Percentiles rank a stretch among this genome's conserved stretches.
phyloP scores from a whole-genome alignment of 805 yeast genomes.

The Teunomyces panamensis region DNA sequence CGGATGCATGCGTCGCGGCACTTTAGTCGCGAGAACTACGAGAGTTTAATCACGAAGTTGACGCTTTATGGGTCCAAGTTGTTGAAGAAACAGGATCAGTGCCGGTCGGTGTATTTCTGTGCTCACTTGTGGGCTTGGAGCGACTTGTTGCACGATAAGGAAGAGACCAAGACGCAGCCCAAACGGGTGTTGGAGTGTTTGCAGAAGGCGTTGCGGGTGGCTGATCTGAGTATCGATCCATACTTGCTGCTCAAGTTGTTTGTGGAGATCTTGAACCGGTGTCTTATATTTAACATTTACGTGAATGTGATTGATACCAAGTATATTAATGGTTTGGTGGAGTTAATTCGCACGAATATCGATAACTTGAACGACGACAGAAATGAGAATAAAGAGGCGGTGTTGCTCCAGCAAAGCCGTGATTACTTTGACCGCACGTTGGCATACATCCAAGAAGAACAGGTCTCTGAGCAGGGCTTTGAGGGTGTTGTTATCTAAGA shows the following conservation, averaged over 20 bases:
- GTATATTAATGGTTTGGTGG: conserved; percentile 83
- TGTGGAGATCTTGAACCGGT: conserved; percentile 84
- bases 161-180: conserved; percentile 26
- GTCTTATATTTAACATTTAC: conserved; percentile 79
- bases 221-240: conserved; percentile 90
- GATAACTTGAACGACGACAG: conserved; percentile 36
- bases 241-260: conserved; percentile 73
- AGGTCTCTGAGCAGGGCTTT: conserved; percentile 67
- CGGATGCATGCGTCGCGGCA: conserved; percentile 42
- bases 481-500: conserved; percentile 37
- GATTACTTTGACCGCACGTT: conserved; percentile 65
- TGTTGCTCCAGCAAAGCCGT: conserved; percentile 26
- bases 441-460: conserved; percentile 65
- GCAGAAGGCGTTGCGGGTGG: conserved; percentile 82
- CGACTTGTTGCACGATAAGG: conserved; percentile 14
- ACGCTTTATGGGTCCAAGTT: conserved; percentile 86
- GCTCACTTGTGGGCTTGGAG: conserved; percentile 95
- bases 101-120: conserved; percentile 83
- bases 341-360: conserved; percentile 68
- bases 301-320: conserved; percentile 54
- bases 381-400: conserved; percentile 25
- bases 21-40: conserved; percentile 66
- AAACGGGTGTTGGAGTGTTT: conserved; percentile 88
- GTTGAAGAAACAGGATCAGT: conserved; percentile 90
- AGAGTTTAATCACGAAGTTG: conserved; percentile 75